Percentiles rank a stretch among this genome's conserved stretches.
Conservation (phyloP, 2,329 filamentous ascomycete genomes). For the Zalaria sp. region DNA sequence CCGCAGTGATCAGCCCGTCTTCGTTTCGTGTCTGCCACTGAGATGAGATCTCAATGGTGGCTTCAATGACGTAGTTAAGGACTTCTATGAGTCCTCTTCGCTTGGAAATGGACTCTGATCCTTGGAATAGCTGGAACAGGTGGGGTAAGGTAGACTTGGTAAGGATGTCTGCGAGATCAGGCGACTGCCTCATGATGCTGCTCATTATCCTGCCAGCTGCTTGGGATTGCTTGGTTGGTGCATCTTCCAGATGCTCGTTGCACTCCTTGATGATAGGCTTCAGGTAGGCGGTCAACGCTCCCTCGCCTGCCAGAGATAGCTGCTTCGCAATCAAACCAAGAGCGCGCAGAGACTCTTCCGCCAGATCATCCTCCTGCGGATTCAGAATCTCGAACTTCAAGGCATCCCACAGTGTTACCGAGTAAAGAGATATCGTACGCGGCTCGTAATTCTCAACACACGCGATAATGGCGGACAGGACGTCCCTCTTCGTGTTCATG, state of each 20-base stretch:
- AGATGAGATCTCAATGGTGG: slow-evolving; percentile 43
- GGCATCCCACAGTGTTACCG: slow-evolving; percentile 52
- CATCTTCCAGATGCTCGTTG: slow-evolving; percentile 53
- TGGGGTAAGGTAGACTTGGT: slow-evolving; percentile 42
- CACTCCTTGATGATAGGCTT: slow-evolving; percentile 51
- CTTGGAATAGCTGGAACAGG: slow-evolving; percentile 46
- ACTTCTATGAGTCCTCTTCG: slow-evolving; percentile 49
- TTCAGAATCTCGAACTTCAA: slow-evolving; percentile 57
- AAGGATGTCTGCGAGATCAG: slow-evolving; percentile 39
- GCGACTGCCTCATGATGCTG: slow-evolving; percentile 40
- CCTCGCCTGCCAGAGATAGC: slow-evolving; percentile 35
- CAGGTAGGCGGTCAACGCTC: slow-evolving; percentile 39
- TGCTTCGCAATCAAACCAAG: slow-evolving; percentile 41
- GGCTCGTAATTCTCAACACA: slow-evolving; percentile 46
- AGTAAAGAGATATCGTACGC: slow-evolving; percentile 45
- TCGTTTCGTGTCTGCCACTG: slow-evolving; percentile 31
- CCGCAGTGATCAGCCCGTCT: slow-evolving; percentile 5
- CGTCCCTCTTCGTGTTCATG: slow-evolving; percentile 55
- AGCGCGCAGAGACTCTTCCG: slow-evolving; percentile 42
- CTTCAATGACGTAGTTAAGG: slow-evolving; percentile 41
- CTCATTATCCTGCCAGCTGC: slow-evolving; percentile 48
- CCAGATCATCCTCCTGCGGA: slow-evolving; percentile 51
- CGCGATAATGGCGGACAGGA: slow-evolving; percentile 46
- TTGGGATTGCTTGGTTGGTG: slow-evolving; percentile 54
- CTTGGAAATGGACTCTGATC: slow-evolving; percentile 47